phyloP scores from a whole-genome alignment of 495 filamentous ascomycete genomes.

The Aspergillus heteromorphus region DNA sequence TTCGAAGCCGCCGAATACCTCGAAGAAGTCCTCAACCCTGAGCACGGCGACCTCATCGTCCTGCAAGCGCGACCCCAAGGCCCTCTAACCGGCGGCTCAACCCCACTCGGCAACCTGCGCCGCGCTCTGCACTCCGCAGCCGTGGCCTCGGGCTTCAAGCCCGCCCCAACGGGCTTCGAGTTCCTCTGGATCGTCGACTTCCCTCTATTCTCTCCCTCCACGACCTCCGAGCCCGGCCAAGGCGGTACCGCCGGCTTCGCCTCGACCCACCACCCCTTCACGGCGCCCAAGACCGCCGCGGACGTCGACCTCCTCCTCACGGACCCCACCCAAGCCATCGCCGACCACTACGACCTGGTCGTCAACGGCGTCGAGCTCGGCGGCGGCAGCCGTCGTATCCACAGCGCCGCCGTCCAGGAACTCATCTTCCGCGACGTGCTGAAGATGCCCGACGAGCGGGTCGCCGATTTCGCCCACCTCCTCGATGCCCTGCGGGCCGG shows the following conservation, averaged over 20 bases:
- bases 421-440: conserved; percentile 82
- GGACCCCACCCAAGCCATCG: conserved; percentile 64
- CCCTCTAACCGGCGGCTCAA: conserved; percentile 61
- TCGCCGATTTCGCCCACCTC: conserved; percentile 77
- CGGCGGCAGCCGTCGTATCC: conserved; percentile 89
- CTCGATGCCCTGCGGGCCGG: conserved; percentile 76
- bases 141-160: conserved; percentile 51
- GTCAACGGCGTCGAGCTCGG: conserved; percentile 94
- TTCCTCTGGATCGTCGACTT: conserved; percentile 87
- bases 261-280: conserved; percentile 95
- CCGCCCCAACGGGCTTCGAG: conserved; percentile 49
- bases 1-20: conserved; percentile 61
- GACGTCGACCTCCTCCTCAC: conserved; percentile 73
- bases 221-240: conserved; percentile 71
- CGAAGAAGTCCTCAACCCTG: conserved; percentile 46
- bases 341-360: conserved; percentile 91
- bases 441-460: conserved; percentile 52
- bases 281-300: conserved; percentile 64
- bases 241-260: conserved; percentile 72
- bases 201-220: conserved; percentile 77
- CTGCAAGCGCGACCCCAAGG: conserved; percentile 68
- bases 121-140: conserved; percentile 64
- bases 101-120: conserved; percentile 71
- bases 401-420: conserved; percentile 77
- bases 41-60: conserved; percentile 72